Conservation (phyloP, 2,329 filamentous ascomycete species). For the Hirsutella thompsonii region DNA sequence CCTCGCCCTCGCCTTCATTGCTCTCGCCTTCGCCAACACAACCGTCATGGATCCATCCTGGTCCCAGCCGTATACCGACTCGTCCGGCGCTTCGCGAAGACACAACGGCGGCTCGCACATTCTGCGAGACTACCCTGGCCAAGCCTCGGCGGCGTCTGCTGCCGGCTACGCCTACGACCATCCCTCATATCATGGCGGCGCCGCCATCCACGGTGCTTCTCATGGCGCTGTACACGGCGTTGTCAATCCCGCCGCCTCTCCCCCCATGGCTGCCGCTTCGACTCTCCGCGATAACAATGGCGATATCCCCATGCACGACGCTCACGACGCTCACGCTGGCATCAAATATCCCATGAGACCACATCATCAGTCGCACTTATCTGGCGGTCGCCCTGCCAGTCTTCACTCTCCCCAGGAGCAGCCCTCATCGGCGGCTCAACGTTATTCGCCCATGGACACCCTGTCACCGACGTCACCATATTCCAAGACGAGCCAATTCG, state of each 20-base stretch:
- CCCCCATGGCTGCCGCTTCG: conserved; percentile 37
- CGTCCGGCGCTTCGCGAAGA: conserved; percentile 48
- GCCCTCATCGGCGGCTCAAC: conserved; percentile 71
- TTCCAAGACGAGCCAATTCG: conserved; percentile 46
- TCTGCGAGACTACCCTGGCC: conserved; percentile 32
- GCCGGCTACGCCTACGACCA: conserved; percentile 43
- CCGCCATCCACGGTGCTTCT: conserved; percentile 19
- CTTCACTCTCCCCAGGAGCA: conserved; percentile 54
- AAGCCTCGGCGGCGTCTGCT: conserved; percentile 17
- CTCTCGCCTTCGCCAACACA: conserved; percentile 9
- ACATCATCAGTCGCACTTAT: conserved; percentile 62
- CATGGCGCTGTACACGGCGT: conserved; percentile 22
- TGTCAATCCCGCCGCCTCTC: conserved; percentile 38
- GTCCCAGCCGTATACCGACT: conserved; percentile 57
- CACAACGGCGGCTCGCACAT: conserved; percentile 41
- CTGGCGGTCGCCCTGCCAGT: conserved; percentile 37
- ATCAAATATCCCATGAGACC: conserved; percentile 78
- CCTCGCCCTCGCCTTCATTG: conserved; percentile 5
- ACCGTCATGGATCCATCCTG: conserved; percentile 42
- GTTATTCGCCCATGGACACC: conserved; percentile 93
- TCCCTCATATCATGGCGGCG: conserved; percentile 46
- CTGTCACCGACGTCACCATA: conserved; percentile 74
- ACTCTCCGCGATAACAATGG: conserved; percentile 59
- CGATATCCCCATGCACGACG: conserved; percentile 78
- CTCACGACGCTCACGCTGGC: conserved; percentile 67